phyloP scores from a whole-genome alignment of 2,329 filamentous ascomycete genomes.

The Cytospora leucostoma region DNA sequence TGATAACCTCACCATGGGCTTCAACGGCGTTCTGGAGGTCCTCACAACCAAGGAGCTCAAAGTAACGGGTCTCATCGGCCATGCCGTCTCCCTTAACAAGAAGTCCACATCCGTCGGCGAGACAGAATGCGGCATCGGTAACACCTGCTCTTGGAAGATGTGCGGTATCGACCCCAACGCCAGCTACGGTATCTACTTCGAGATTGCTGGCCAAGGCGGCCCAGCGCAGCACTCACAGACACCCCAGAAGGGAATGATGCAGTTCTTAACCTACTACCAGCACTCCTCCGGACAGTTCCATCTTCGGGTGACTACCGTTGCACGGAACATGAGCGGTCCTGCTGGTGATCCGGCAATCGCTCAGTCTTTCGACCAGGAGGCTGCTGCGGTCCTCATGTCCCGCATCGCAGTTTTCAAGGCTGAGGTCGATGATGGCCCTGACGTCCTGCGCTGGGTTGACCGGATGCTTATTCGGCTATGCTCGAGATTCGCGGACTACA shows the following conservation, averaged over 20 bases:
- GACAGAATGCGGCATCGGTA: slow-evolving; percentile 96
- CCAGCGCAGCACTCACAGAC: slow-evolving; percentile 82
- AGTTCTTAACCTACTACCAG: slow-evolving; percentile 98
- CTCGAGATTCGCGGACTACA: slow-evolving; percentile 94
- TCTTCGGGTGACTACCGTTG: slow-evolving; percentile 90
- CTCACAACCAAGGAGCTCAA: slow-evolving; percentile 97
- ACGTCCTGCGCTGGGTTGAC: slow-evolving; percentile 97
- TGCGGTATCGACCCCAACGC: slow-evolving; percentile 93
- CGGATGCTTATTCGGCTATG: slow-evolving; percentile 97
- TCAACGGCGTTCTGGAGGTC: slow-evolving; percentile 94
- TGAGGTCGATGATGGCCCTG: slow-evolving; percentile 97
- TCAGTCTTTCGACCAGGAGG: slow-evolving; percentile 97
- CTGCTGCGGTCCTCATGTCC: slow-evolving; percentile 97
- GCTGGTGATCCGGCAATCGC: slow-evolving; percentile 93
- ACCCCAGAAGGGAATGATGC: slow-evolving; percentile 91
- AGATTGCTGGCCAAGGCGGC: slow-evolving; percentile 92
- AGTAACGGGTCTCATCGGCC: slow-evolving; percentile 94
- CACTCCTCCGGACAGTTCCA: slow-evolving; percentile 96
- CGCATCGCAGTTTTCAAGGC: slow-evolving; percentile 98
- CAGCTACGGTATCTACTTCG: slow-evolving; percentile 96
- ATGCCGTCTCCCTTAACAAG: slow-evolving; percentile 96
- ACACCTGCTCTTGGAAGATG: slow-evolving; percentile 99
- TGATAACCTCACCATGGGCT: slow-evolving; percentile 95
- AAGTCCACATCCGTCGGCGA: slow-evolving; percentile 96
- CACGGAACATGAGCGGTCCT: slow-evolving; percentile 86